A percentile compares a stretch with the other conserved stretches of the same genome.
Evolutionary conservation across 352 stramenopile species (phyloP).

Genomic region (Globisporangium ultimum): DNA sequence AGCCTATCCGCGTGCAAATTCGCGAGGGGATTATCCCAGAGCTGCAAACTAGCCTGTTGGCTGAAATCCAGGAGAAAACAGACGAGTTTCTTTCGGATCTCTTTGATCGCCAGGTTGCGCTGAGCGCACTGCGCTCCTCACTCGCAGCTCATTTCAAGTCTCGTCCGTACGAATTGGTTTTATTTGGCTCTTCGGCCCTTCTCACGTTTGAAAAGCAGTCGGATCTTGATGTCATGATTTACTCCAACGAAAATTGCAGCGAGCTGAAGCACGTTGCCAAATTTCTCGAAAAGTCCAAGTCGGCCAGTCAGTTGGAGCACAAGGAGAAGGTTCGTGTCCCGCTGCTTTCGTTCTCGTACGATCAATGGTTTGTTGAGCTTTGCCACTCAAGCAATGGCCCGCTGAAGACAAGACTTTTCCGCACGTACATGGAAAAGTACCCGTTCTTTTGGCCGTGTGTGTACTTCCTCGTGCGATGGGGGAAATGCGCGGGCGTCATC

Average conservation of each 20-base stretch:
- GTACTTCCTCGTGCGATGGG: conserved; percentile 74
- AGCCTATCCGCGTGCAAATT: conserved; percentile 18
- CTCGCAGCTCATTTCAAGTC: conserved; percentile 39
- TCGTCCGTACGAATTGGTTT: conserved; percentile 38
- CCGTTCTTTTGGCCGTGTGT: conserved; percentile 74
- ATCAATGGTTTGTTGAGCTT: conserved; percentile 68
- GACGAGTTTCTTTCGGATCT: conserved; percentile 51
- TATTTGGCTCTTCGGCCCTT: conserved; percentile 71
- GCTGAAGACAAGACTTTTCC: conserved; percentile 67
- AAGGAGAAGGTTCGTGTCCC: conserved; percentile 55
- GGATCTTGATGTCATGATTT: conserved; percentile 62
- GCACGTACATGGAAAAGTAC: conserved; percentile 62
- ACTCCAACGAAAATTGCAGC: conserved; percentile 13
- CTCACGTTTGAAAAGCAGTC: conserved; percentile 78
- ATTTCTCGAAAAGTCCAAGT: conserved; percentile 19
- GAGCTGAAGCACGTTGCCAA: conserved; percentile 31
- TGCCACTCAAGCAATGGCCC: conserved; percentile 54
- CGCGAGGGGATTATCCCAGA: conserved; percentile 39
- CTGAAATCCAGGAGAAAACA: conserved; percentile 39
- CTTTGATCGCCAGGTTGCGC: conserved; percentile 62
- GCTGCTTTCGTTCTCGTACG: conserved; percentile 56
- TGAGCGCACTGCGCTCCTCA: conserved; percentile 36
- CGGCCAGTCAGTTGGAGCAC: conserved; percentile 28
- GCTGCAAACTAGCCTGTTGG: conserved; percentile 59
- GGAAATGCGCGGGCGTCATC: conserved; percentile 65